Percentiles rank a stretch among this genome's conserved stretches.
These are phyloP conservation scores for Ceratobasidium sp. DNA, from an alignment of 1,284 basidiomycete species.

Conservation along the genomic window DNA sequence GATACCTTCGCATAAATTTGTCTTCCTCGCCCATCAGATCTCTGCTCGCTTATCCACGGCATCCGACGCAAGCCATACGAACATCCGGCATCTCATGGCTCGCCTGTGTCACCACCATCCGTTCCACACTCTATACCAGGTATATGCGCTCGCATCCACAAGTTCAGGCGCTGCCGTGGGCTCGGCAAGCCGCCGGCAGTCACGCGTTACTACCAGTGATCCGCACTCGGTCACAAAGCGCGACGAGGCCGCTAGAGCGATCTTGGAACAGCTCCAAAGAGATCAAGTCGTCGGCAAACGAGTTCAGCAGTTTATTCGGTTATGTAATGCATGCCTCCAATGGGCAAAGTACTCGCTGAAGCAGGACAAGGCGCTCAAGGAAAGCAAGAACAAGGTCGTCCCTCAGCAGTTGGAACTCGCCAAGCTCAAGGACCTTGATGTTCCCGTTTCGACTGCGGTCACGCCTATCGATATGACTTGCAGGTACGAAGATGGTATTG, in stretches of 20 bases:
- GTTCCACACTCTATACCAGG: constrained; percentile 91
- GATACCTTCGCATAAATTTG: constrained; percentile 88
- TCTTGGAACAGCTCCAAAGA: constrained; percentile 67
- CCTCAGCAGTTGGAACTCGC: constrained; percentile 44
- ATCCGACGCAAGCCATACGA: constrained; percentile 59
- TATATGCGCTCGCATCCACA: constrained; percentile 65
- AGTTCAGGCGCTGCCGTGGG: constrained; percentile 28
- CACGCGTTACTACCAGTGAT: constrained; percentile 4
- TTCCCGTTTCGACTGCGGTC: constrained; percentile 81
- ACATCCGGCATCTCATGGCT: constrained; percentile 69
- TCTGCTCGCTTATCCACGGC: constrained; percentile 77
- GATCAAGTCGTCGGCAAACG: constrained; percentile 53
- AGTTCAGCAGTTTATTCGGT: constrained; percentile 65
- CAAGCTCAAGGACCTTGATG: constrained; percentile 61
- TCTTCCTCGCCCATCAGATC: constrained; percentile 90
- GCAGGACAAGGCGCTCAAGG: constrained; percentile 42
- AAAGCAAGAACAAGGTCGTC: constrained; percentile 37
- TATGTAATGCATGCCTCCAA: constrained; percentile 76
- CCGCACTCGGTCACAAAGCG: constrained; percentile 16
- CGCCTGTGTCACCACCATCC: constrained; percentile 91
- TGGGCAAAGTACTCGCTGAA: constrained; percentile 77
- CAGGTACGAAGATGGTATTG: constrained; percentile 65
- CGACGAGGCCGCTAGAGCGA: constrained; percentile 51
- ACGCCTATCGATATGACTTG: constrained; percentile 75
- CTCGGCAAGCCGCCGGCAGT: constrained; percentile 37